A percentile compares a stretch with the other conserved stretches of the same genome.
Conservation (phyloP, 1,284 basidiomycete genomes). For the Cerrena zonata region DNA sequence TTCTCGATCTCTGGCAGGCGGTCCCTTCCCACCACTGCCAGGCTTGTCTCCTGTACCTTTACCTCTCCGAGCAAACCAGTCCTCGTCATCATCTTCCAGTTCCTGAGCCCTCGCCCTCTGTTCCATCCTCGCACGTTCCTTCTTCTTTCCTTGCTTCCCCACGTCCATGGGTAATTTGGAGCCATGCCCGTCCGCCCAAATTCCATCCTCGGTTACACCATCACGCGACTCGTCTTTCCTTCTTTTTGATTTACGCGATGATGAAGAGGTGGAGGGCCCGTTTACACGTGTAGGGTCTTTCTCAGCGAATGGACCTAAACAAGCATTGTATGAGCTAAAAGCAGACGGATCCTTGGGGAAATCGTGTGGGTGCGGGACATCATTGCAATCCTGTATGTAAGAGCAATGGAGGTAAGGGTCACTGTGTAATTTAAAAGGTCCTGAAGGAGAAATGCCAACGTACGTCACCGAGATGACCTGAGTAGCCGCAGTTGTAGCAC, state of each 20-base stretch:
- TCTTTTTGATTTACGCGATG: conserved; percentile 19
- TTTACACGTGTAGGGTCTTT: conserved; percentile 33
- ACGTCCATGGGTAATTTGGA: conserved; percentile 50
- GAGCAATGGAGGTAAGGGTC: conserved; percentile 6
- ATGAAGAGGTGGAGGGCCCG: conserved; percentile 19
- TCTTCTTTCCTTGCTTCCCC: conserved; percentile 56
- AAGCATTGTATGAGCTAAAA: conserved; percentile 66
- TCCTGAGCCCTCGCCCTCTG: conserved; percentile 42
- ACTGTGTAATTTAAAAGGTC: not conserved
- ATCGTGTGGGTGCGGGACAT: conserved; percentile 43
- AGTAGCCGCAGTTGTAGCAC: conserved; percentile 84
- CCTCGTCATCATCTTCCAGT: conserved; percentile 43
- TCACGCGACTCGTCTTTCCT: conserved; percentile 29
- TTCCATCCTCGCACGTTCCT: conserved; percentile 52
- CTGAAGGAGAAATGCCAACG: conserved; percentile 26
- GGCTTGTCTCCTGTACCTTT: conserved; percentile 4
- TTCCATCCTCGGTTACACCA: conserved; percentile 11
- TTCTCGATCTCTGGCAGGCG: conserved; percentile 5
- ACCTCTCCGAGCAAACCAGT: conserved; percentile 52
- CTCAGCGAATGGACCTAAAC: conserved; percentile 73
- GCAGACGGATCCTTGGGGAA: conserved; percentile 61
- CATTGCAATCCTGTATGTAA: conserved; percentile 63
- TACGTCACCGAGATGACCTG: conserved; percentile 85
- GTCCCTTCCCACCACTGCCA: conserved; percentile 17
- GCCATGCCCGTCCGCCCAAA: conserved; percentile 39